Evolutionary conservation across 23 red algal genomes (phyloP).

Genomic region (Agarophyton chilense): DNA sequence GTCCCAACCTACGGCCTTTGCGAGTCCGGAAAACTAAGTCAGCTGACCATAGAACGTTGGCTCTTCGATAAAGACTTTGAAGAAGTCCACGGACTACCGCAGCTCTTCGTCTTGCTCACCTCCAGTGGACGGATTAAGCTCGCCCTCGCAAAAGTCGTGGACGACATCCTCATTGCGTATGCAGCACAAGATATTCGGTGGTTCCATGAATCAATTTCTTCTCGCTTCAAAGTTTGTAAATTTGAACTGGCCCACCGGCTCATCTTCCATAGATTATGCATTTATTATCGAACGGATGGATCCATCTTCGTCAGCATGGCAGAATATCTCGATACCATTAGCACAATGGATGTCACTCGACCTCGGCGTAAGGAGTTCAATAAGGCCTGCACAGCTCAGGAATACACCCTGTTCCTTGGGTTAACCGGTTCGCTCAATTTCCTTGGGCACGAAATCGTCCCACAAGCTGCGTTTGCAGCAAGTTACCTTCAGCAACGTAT

Average conservation of each 20-base stretch:
- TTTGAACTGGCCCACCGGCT: neutral
- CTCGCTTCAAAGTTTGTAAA: constrained; percentile 2
- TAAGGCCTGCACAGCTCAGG: neutral
- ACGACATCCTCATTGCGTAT: constrained; percentile 12
- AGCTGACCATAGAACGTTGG: constrained; percentile 37
- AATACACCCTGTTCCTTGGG: neutral
- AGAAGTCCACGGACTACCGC: constrained; percentile 16
- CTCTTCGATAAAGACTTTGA: neutral
- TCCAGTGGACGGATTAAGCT: neutral
- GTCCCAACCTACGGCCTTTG: constrained; percentile 36
- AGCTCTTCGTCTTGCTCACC: constrained; percentile 12
- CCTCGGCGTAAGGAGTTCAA: neutral
- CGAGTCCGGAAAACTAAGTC: constrained; percentile 39
- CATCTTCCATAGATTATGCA: constrained; percentile 38
- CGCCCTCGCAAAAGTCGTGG: too few species aligned
- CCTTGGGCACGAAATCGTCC: constrained; percentile 21
- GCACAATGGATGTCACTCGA: neutral
- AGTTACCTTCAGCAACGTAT: constrained; percentile 36
- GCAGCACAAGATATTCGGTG: neutral
- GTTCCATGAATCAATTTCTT: neutral
- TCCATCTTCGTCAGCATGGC: constrained; percentile 20
- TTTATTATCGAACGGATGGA: neutral
- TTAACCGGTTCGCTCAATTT: constrained; percentile 32
- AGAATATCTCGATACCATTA: constrained; percentile 27
- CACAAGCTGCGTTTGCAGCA: constrained; percentile 41